phyloP scores from a whole-genome alignment of 345 rosid genomes.

The Eucalyptus curtisii region DNA sequence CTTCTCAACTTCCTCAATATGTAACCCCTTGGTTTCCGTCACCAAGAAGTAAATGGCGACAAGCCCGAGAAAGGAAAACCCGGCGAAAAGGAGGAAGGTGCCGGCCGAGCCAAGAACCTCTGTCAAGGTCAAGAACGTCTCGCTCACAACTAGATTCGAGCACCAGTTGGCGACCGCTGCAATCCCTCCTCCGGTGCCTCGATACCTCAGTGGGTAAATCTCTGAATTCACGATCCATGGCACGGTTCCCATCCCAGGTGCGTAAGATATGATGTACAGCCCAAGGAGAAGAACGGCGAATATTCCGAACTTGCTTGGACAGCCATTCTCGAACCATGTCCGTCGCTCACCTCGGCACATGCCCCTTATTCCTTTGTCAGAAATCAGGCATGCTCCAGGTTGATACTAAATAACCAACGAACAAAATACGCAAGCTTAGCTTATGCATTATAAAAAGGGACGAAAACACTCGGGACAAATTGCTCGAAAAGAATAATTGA shows the following conservation, averaged over 20 bases:
- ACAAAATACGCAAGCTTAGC: neutral
- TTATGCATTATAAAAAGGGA: neutral
- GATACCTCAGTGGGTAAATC: conserved; percentile 77
- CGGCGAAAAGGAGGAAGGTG: conserved; percentile 59
- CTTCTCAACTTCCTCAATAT: conserved; percentile 71
- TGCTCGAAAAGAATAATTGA: neutral
- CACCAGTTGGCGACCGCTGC: conserved; percentile 76
- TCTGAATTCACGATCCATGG: conserved; percentile 92
- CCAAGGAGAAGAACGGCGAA: conserved; percentile 56
- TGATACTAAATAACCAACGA: conserved; percentile 27
- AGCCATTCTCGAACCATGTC: conserved; percentile 49
- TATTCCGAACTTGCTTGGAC: conserved; percentile 73
- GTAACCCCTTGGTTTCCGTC: conserved; percentile 80
- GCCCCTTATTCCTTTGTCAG: conserved; percentile 2
- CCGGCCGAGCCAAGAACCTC: conserved; percentile 50
- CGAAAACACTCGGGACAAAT: neutral
- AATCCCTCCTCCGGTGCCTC: conserved; percentile 81
- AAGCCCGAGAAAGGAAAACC: conserved; percentile 28
- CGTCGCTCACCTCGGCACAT: conserved; percentile 22
- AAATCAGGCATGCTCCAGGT: conserved; percentile 66
- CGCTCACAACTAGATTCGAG: conserved; percentile 64
- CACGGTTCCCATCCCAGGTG: conserved; percentile 84
- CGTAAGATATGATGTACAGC: conserved; percentile 46
- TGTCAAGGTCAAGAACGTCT: conserved; percentile 44
- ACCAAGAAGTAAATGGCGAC: conserved; percentile 49